Evolutionary conservation across 208 protist species (phyloP).

Genomic region (Strigomonas culicis): DNA sequence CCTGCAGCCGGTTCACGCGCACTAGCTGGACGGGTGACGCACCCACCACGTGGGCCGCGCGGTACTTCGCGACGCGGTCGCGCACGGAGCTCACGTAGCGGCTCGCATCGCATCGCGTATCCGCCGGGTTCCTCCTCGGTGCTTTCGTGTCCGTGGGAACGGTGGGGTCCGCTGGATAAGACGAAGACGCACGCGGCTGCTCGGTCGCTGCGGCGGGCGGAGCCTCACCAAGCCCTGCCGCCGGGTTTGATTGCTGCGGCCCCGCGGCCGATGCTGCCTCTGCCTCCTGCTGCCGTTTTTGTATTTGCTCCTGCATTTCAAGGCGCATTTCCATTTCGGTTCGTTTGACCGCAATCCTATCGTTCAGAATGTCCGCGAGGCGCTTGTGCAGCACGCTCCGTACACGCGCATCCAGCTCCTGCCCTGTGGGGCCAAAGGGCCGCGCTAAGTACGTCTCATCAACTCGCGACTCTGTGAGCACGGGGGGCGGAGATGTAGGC

Average conservation of each 20-base stretch:
- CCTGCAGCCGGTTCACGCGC: conserved; percentile 42
- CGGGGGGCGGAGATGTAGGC: background rate
- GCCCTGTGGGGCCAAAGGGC: background rate
- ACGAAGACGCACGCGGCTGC: no score
- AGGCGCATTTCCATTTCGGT: background rate
- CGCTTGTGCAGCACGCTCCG: conserved; percentile 20
- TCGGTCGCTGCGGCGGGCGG: background rate
- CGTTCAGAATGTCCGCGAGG: conserved; percentile 20
- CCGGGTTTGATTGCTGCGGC: background rate
- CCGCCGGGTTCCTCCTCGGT: background rate
- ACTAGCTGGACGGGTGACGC: conserved; percentile 25
- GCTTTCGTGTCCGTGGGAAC: background rate
- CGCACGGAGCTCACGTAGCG: conserved; percentile 2
- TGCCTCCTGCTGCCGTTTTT: background rate
- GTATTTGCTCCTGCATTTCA: background rate
- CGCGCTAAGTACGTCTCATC: background rate
- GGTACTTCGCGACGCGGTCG: conserved; percentile 9
- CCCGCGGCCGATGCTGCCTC: background rate
- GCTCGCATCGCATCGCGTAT: background rate
- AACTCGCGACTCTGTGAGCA: background rate
- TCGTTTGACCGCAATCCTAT: conserved; percentile 13
- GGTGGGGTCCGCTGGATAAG: background rate
- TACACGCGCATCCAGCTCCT: conserved; percentile 18
- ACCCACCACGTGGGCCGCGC: background rate
- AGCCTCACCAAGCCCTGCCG: background rate